A percentile compares a stretch with the other conserved stretches of the same genome.
Conservation (phyloP, 2,329 filamentous ascomycete species). For the Trichoderma polysporum region DNA sequence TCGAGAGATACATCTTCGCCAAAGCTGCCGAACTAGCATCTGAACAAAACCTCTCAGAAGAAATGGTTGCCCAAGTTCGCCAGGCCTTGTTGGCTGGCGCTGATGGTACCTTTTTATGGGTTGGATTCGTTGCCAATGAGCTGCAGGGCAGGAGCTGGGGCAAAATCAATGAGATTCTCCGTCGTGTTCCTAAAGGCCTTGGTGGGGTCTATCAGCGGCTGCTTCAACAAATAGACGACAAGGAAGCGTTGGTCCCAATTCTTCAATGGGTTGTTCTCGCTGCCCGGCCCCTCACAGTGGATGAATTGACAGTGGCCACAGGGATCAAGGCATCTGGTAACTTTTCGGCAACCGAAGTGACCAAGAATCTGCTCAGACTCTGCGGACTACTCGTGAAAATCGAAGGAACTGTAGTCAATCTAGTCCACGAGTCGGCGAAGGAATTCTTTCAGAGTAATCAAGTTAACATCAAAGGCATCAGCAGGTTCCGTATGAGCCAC, state of each 20-base stretch:
- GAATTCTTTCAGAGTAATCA: slow-evolving; percentile 12
- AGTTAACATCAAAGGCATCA: slow-evolving; percentile 3
- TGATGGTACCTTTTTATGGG: slow-evolving; percentile 11
- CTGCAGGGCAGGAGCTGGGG: slow-evolving; percentile 13
- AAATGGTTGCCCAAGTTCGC: neutral
- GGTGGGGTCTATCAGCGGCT: slow-evolving; percentile 5
- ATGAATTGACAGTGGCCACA: slow-evolving; percentile 2
- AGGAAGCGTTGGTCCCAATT: slow-evolving; percentile 1
- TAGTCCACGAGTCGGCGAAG: slow-evolving; percentile 7
- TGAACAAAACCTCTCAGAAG: slow-evolving; percentile 1
- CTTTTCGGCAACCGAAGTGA: neutral
- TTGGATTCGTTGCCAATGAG: slow-evolving; percentile 14
- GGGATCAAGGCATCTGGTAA: slow-evolving; percentile 1
- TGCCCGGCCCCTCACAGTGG: neutral
- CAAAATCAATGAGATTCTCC: slow-evolving; percentile 5
- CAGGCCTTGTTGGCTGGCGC: neutral
- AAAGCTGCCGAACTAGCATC: slow-evolving; percentile 3
- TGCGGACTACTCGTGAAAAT: slow-evolving; percentile 2
- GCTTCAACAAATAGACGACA: neutral
- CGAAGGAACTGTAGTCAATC: neutral
- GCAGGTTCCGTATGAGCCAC: neutral
- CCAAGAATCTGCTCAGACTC: neutral
- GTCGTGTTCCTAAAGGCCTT: slow-evolving; percentile 1
- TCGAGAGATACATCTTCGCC: neutral
- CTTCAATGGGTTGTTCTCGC: slow-evolving; percentile 14